Conservation (phyloP, 768 basidiomycete genomes). For the Paxillus involutus region DNA sequence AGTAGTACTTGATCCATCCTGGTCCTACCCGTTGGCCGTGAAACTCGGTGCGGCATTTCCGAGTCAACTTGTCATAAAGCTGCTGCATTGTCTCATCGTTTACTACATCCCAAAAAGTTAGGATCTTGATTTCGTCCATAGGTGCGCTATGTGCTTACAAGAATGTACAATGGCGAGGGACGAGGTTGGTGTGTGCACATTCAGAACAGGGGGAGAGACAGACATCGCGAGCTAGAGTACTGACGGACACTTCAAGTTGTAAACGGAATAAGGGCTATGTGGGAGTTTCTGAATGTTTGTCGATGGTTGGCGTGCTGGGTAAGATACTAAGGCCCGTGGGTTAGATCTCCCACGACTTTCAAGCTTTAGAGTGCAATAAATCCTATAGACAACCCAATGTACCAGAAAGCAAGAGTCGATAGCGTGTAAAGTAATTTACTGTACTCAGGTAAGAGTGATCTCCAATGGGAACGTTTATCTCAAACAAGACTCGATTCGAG, state of each 20-base stretch:
- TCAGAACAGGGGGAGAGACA: slow-evolving; percentile 48
- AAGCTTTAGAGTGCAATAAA: no score
- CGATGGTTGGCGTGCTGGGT: no score
- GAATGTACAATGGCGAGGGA: slow-evolving; percentile 80
- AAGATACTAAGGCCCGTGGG: no score
- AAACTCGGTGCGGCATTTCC: slow-evolving; percentile 61
- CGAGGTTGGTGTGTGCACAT: slow-evolving; percentile 73
- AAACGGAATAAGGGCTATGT: no score
- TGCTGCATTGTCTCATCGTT: slow-evolving; percentile 63
- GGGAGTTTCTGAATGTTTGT: no score
- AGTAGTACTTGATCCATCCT: slow-evolving; percentile 88
- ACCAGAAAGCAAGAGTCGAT: background rate
- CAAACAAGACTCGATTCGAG: background rate
- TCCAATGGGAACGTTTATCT: background rate
- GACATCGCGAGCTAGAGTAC: slow-evolving; percentile 26
- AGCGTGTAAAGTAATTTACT: background rate
- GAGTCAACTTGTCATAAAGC: slow-evolving; percentile 70
- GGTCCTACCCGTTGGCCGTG: slow-evolving; percentile 62
- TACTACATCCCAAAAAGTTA: slow-evolving; percentile 40
- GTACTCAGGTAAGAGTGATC: background rate
- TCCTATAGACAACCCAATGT: background rate
- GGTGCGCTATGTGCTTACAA: slow-evolving; percentile 44
- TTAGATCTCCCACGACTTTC: no score
- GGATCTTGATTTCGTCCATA: slow-evolving; percentile 4
- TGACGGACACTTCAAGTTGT: no score